Evolutionary conservation across 2,329 filamentous ascomycete species (phyloP).

Genomic region (Paecilomyces dactylethromorphus): DNA sequence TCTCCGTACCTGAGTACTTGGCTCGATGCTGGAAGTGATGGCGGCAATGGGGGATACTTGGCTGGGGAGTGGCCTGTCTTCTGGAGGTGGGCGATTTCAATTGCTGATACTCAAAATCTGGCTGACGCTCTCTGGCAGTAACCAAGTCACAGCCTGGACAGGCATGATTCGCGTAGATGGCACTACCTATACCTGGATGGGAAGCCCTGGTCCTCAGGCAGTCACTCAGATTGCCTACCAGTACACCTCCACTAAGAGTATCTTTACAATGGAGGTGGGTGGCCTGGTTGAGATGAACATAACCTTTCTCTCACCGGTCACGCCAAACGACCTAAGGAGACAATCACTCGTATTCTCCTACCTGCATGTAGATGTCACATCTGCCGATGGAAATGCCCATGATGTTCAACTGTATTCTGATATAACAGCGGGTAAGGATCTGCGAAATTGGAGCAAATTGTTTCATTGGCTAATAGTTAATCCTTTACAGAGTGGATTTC

Average conservation of each 20-base stretch:
- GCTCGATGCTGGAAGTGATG: constrained; percentile 56
- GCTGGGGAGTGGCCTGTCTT: constrained; percentile 64
- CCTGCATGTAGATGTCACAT: constrained; percentile 56
- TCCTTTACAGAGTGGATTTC: constrained; percentile 60
- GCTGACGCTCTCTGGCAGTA: constrained; percentile 32
- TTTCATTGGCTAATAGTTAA: constrained; percentile 1
- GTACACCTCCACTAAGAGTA: constrained; percentile 67
- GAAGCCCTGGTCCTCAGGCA: constrained; percentile 42
- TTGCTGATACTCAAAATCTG: not conserved
- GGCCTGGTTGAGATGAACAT: constrained; percentile 58
- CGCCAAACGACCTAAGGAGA: constrained; percentile 57
- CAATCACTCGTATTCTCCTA: constrained; percentile 69
- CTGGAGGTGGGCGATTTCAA: constrained; percentile 54
- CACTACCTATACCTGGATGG: constrained; percentile 61
- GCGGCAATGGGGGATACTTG: constrained; percentile 59
- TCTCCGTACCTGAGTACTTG: constrained; percentile 70
- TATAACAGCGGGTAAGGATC: constrained; percentile 56
- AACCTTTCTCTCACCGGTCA: constrained; percentile 66
- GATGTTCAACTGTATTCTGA: constrained; percentile 66
- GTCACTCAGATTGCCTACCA: constrained; percentile 56
- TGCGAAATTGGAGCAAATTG: not conserved
- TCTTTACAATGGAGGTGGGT: constrained; percentile 61
- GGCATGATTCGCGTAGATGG: constrained; percentile 65
- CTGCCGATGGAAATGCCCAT: constrained; percentile 57
- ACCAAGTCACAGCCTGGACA: constrained; percentile 57